Percentiles rank a stretch among this genome's conserved stretches.
Evolutionary conservation across 805 yeast genomes (phyloP).

Genomic region (Suhomyces xylopsoci): DNA sequence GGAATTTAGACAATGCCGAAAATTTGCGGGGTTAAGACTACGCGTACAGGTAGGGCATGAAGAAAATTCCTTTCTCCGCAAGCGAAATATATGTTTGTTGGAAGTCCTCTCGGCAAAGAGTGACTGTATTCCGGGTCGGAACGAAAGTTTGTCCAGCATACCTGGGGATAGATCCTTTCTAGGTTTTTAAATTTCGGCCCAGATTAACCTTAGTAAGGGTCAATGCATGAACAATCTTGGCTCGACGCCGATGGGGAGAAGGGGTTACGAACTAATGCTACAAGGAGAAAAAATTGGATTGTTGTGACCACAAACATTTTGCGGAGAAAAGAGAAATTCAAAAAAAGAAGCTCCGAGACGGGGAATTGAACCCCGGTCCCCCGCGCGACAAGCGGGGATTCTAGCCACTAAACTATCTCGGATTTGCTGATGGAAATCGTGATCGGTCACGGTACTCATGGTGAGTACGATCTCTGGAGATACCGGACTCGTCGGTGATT

Average conservation of each 20-base stretch:
- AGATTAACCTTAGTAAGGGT: background rate
- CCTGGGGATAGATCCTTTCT: background rate
- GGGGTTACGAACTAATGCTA: background rate
- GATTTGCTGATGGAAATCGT: background rate
- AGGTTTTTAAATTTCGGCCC: background rate
- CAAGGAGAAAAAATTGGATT: background rate
- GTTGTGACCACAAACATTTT: background rate
- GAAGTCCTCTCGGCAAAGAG: background rate
- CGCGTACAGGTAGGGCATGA: background rate
- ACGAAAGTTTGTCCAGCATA: background rate
- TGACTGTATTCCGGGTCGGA: background rate
- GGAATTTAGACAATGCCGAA: background rate
- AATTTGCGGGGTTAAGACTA: background rate
- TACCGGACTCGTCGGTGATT: background rate
- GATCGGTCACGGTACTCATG: background rate
- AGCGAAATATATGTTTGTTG: background rate
- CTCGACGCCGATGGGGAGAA: background rate
- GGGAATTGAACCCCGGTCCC: conserved; percentile 1
- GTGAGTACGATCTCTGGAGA: no score
- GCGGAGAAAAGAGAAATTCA: background rate
- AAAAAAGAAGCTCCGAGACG: conserved; percentile 1
- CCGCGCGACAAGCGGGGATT: conserved; percentile 1
- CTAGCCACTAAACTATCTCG: background rate
- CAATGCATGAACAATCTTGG: background rate
- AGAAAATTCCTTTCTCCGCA: background rate